phyloP scores from a whole-genome alignment of 2,329 filamentous ascomycete species.

The Zymoseptoria ardabiliae region DNA sequence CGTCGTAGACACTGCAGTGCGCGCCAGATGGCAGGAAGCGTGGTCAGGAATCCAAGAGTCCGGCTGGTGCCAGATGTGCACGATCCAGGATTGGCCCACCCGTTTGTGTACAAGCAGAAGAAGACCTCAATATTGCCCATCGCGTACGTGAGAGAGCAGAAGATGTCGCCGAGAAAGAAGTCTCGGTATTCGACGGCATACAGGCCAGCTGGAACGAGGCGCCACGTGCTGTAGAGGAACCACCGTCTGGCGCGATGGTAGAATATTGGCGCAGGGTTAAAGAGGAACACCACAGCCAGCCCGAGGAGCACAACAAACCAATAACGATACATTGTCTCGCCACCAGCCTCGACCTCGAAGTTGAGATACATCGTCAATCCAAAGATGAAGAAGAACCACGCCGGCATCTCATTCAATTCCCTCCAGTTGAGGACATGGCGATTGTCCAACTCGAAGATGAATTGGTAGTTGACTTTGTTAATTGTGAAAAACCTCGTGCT shows the following conservation, averaged over 20 bases:
- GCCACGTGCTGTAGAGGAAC: constrained; percentile 84
- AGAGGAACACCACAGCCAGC: constrained; percentile 61
- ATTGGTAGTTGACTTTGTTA: constrained; percentile 83
- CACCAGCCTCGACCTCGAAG: constrained; percentile 59
- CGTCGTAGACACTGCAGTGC: constrained; percentile 84
- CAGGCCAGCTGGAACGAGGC: constrained; percentile 73
- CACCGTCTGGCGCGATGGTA: constrained; percentile 73
- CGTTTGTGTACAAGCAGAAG: constrained; percentile 81
- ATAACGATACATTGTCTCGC: constrained; percentile 66
- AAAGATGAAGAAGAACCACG: constrained; percentile 68
- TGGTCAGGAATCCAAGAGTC: constrained; percentile 74
- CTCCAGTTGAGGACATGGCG: constrained; percentile 78
- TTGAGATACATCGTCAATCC: constrained; percentile 86
- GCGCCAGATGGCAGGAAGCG: constrained; percentile 82
- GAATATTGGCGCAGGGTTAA: constrained; percentile 62
- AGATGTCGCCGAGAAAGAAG: constrained; percentile 96
- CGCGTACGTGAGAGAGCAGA: constrained; percentile 87
- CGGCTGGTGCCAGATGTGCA: constrained; percentile 86
- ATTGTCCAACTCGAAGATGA: constrained; percentile 88
- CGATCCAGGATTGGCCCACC: constrained; percentile 62
- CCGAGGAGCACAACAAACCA: constrained; percentile 76
- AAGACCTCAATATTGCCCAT: constrained; percentile 87
- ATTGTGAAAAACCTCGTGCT: constrained; percentile 76
- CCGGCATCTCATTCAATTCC: constrained; percentile 77
- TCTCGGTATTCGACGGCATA: constrained; percentile 95